Evolutionary conservation across 1,284 basidiomycete species (phyloP), one percentile per base, ranked within the genome.

Genomic region (Tilletiopsis washingtonensis): DNA sequence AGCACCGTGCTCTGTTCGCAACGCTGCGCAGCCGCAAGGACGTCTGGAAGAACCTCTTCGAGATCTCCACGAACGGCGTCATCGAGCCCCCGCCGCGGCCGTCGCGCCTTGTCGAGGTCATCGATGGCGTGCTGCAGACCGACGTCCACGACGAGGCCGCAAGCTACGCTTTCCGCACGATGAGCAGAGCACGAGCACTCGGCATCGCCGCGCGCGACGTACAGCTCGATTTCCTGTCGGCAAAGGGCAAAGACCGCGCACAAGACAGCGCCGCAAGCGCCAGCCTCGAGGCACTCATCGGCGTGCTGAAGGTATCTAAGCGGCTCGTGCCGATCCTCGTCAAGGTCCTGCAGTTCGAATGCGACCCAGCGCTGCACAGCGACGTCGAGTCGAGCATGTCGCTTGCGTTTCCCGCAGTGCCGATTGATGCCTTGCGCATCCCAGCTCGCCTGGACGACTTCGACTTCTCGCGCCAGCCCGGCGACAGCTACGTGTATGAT

Each of bases 401-500:
- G 6, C 61, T 67, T 19, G 50, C 75, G 20, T 68, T 74, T 43
- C 67, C 70, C 6, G 66, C 68, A 1, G 60, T 76, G 39, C 47
- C 69, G 25, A 49, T 77, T 40, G 67, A 68, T 19, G 51, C 54
- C 1, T 74, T 91, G 38, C 81, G 82, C 43, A 78, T 79, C 0
- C 81, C 82, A 23, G 80, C 80, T 25, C 80, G 84, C 2, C 63
- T 80, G 9, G 78, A 80, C 11, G 82, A 88, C 21, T 62, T 62
- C 47, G 63, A 67, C 34, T 44, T 52, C 25, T 49, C 59, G 57
- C 81, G 88, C 32, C 81, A 84, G 34, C 88, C 84, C 59, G 91
- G 91, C 2, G 82, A 86, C 50, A 77, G 81, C 51, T 96, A 89
- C 66, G 75, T 83, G 5, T 91, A 88, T 70, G 75, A 71, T 43